Conservation (phyloP, 352 stramenopile genomes). For the Pythium phragmitis region DNA sequence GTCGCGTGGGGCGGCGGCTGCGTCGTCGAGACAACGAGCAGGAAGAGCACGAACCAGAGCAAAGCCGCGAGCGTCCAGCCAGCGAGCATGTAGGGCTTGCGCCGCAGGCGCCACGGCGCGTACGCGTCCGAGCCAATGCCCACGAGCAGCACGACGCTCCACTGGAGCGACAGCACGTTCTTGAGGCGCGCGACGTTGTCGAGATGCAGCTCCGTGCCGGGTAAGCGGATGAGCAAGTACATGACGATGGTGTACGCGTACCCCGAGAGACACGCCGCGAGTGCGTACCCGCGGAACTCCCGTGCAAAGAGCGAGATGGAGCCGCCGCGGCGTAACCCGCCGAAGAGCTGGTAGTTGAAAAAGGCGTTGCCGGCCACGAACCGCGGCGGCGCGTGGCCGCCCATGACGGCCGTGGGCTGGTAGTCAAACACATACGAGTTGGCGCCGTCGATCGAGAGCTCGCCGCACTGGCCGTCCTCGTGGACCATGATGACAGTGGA, state of each 20-base stretch:
- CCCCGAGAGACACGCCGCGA: conserved; percentile 28
- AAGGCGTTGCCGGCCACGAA: conserved; percentile 31
- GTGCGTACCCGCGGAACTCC: conserved; percentile 26
- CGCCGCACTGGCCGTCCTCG: conserved; percentile 23
- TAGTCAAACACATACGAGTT: conserved; percentile 16
- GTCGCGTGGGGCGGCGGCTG: conserved; percentile 16
- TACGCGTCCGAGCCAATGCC: conserved; percentile 36
- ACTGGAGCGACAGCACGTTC: conserved; percentile 33
- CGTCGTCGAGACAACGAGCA: conserved; percentile 25
- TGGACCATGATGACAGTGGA: conserved; percentile 19
- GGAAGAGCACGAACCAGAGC: conserved; percentile 34
- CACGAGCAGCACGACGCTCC: conserved; percentile 33
- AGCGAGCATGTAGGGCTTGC: conserved; percentile 74
- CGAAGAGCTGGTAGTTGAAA: conserved; percentile 37
- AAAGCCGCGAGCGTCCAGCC: conserved; percentile 36
- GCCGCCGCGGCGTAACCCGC: conserved; percentile 26
- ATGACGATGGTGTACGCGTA: conserved; percentile 32
- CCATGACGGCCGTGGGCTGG: conserved; percentile 22
- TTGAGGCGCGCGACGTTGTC: conserved; percentile 16
- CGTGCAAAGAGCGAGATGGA: conserved; percentile 19
- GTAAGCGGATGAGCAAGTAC: conserved; percentile 21
- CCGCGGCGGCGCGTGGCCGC: conserved; percentile 11
- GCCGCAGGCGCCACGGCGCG: conserved; percentile 30
- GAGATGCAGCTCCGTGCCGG: conserved; percentile 17
- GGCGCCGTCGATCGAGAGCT: conserved; percentile 19